A percentile compares a stretch with the other conserved stretches of the same genome.
Evolutionary conservation across 306 rosid species (phyloP).

Genomic region (Vachellia pachyceras): DNA sequence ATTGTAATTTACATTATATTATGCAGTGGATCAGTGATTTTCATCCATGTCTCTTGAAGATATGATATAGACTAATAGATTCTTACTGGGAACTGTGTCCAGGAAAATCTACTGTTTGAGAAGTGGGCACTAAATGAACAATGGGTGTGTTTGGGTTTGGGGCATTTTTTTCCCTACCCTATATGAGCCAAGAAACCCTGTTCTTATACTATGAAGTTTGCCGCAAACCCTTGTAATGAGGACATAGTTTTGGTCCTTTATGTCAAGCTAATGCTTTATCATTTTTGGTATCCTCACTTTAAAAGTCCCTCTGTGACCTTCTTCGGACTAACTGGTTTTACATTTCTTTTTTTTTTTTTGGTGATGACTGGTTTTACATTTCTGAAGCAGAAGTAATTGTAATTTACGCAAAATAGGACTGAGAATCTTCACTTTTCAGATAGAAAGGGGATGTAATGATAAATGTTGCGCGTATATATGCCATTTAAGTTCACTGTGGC

Average conservation of each 20-base stretch:
- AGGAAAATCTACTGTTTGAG: not conserved
- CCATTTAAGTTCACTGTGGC: not conserved
- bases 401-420: not conserved
- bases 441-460: not conserved
- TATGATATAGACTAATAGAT: not conserved
- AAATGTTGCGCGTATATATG: not conserved
- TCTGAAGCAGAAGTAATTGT: not conserved
- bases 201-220: not conserved
- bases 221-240: not conserved
- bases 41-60: not conserved
- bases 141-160: not conserved
- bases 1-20: conserved; percentile 16
- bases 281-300: not conserved
- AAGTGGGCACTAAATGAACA: not conserved
- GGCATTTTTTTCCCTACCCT: not conserved
- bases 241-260: not conserved
- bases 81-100: not conserved
- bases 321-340: not conserved
- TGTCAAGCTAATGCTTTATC: not conserved
- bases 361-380: no score
- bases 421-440: not conserved
- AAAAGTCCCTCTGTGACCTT: not conserved
- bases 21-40: conserved; percentile 15
- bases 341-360: no score
- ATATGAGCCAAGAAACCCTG: not conserved